A percentile compares a stretch with the other conserved stretches of the same genome.
Evolutionary conservation across 768 basidiomycete genomes (phyloP).

Genomic region (Psilocybe cubensis): DNA sequence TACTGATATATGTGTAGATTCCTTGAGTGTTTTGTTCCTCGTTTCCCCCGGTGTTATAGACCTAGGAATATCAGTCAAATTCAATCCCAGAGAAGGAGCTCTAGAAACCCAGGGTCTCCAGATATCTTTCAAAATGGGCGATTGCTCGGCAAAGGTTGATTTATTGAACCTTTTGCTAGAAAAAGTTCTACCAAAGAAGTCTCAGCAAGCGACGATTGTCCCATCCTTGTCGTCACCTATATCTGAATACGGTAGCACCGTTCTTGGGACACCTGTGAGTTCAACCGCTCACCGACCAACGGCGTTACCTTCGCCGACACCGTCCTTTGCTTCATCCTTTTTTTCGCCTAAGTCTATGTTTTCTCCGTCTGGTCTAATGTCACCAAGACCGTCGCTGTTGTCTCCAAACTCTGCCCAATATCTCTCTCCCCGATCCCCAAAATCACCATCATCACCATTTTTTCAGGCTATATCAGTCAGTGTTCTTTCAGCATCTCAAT

Average conservation of each 20-base stretch:
- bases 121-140: constrained; percentile 46
- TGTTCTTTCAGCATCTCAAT: constrained; percentile 4
- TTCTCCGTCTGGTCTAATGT: constrained; percentile 19
- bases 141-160: constrained; percentile 52
- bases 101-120: constrained; percentile 58
- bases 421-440: constrained; percentile 27
- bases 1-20: constrained; percentile 13
- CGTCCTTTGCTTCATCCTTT: constrained; percentile 29
- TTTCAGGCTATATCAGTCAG: constrained; percentile 49
- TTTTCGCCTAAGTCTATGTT: constrained; percentile 30
- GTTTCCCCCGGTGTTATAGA: constrained; percentile 48
- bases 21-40: constrained; percentile 41
- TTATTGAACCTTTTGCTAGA: constrained; percentile 37
- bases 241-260: constrained; percentile 14
- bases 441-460: constrained; percentile 39
- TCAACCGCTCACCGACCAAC: constrained; percentile 20
- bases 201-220: constrained; percentile 1
- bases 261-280: constrained; percentile 20
- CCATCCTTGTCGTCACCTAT: constrained; percentile 1
- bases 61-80: constrained; percentile 50
- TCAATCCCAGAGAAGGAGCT: constrained; percentile 60
- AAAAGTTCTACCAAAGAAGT: constrained; percentile 22
- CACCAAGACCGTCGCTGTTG: constrained; percentile 18
- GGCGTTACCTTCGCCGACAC: constrained; percentile 26
- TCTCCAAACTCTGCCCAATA: constrained; percentile 20